These are phyloP conservation scores for Phytophthora cryptogea DNA, from an alignment of 352 stramenopile species.

Conservation along the genomic window DNA sequence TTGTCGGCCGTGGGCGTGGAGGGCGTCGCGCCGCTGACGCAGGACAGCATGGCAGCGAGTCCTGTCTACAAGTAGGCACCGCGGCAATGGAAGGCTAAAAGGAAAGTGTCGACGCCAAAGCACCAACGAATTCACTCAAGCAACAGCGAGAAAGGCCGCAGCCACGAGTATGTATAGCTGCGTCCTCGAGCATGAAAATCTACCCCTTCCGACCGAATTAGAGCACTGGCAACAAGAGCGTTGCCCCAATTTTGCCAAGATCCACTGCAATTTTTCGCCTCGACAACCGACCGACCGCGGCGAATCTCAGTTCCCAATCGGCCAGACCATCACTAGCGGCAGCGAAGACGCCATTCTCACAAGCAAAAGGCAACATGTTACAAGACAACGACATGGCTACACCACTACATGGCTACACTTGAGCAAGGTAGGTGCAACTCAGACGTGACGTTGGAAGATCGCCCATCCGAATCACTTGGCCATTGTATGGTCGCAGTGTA, in stretches of 20 bases:
- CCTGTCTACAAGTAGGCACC: too few relatives aligned
- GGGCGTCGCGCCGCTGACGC: conserved; percentile 14
- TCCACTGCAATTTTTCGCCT: conserved; percentile 21
- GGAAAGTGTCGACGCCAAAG: conserved; percentile 14
- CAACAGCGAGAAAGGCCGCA: conserved; percentile 19
- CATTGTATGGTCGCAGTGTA: neutral
- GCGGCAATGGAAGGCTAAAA: conserved; percentile 13
- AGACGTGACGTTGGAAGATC: neutral
- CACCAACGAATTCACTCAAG: neutral
- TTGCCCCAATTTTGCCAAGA: conserved; percentile 8
- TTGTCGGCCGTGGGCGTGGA: conserved; percentile 28
- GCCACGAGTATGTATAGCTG: conserved; percentile 13
- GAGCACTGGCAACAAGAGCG: conserved; percentile 10
- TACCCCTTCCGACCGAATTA: conserved; percentile 24
- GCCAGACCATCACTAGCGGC: conserved; percentile 7
- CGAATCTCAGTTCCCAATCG: neutral
- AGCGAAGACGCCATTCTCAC: neutral
- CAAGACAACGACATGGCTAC: neutral
- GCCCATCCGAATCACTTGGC: neutral
- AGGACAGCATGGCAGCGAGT: conserved; percentile 27
- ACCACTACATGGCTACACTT: neutral
- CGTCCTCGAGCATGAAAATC: conserved; percentile 3
- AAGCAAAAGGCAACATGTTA: neutral
- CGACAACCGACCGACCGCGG: conserved; percentile 7
- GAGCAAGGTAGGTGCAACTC: conserved; percentile 16